Percentiles rank a stretch among this genome's conserved stretches.
phyloP scores from a whole-genome alignment of 441 rosid species.

The Pelargonium australe region DNA sequence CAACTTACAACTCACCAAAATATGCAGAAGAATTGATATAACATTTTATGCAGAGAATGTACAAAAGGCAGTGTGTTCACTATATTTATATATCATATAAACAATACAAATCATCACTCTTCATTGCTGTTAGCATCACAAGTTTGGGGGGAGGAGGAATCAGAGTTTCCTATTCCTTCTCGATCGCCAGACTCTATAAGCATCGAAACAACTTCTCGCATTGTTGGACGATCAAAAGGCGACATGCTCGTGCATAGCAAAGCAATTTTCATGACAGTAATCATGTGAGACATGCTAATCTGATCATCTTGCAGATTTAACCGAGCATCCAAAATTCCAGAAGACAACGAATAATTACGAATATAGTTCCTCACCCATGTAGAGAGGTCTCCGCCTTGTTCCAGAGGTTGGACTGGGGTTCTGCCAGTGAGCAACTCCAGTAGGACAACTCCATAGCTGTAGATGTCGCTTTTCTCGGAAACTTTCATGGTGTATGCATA shows the following conservation, averaged over 20 bases:
- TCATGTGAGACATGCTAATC: slow-evolving; percentile 58
- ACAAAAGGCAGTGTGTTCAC: no score
- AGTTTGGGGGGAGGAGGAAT: neutral
- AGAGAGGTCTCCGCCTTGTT: slow-evolving; percentile 84
- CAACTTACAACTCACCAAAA: no score
- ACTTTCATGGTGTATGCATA: slow-evolving; percentile 96
- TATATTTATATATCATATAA: no score
- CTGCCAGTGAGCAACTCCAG: slow-evolving; percentile 80
- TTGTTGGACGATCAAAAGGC: slow-evolving; percentile 78
- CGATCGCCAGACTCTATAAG: slow-evolving; percentile 68
- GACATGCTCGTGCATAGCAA: slow-evolving; percentile 63
- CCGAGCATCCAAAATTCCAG: slow-evolving; percentile 58
- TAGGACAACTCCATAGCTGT: slow-evolving; percentile 88
- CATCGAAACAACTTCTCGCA: slow-evolving; percentile 90
- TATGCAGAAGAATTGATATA: no score
- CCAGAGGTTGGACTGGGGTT: slow-evolving; percentile 79
- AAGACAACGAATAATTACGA: slow-evolving; percentile 43
- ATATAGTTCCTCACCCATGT: slow-evolving; percentile 58
- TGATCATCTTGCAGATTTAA: slow-evolving; percentile 49
- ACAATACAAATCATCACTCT: neutral
- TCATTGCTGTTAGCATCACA: neutral
- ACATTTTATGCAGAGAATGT: no score
- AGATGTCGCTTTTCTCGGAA: slow-evolving; percentile 90
- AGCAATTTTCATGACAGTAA: slow-evolving; percentile 65
- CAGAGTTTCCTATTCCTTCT: slow-evolving; percentile 25